Evolutionary conservation across 371 early-diverging fungal species (phyloP).

Genomic region (Cokeromyces recurvatus): DNA sequence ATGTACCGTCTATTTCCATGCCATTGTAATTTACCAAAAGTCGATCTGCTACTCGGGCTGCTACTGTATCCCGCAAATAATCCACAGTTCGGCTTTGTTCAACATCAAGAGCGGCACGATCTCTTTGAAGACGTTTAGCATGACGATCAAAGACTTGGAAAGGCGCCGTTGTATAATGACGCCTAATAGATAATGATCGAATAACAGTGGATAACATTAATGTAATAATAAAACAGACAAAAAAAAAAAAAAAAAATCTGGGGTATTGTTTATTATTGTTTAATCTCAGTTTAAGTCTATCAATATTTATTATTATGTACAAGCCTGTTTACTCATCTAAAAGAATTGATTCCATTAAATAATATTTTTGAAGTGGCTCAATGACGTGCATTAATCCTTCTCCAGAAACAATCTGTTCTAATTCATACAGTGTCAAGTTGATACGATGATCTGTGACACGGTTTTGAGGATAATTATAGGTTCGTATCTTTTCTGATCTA

Average conservation of each 20-base stretch:
- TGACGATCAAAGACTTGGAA: slow-evolving; percentile 76
- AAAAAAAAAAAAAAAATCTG: no score
- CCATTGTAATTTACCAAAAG: slow-evolving; percentile 57
- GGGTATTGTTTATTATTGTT: no score
- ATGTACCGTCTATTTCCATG: not conserved
- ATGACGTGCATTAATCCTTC: slow-evolving; percentile 45
- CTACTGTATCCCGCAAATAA: slow-evolving; percentile 91
- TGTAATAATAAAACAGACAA: no score
- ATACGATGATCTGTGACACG: slow-evolving; percentile 86
- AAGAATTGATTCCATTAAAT: slow-evolving; percentile 32
- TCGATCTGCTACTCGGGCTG: slow-evolving; percentile 83
- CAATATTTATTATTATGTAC: not conserved
- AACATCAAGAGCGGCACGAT: slow-evolving; percentile 66
- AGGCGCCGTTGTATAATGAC: no score
- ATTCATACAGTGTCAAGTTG: slow-evolving; percentile 67
- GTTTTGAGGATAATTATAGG: slow-evolving; percentile 82
- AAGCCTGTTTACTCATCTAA: slow-evolving; percentile 23
- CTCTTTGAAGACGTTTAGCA: slow-evolving; percentile 72
- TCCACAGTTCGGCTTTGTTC: slow-evolving; percentile 74
- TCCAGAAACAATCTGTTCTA: slow-evolving; percentile 66
- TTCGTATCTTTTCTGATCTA: slow-evolving; percentile 83
- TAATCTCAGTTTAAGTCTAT: no score
- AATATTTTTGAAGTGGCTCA: slow-evolving; percentile 47
- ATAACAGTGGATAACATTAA: no score
- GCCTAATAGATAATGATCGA: no score